Evolutionary conservation across 176 grass and related monocot genomes (phyloP).

Genomic region (Triticum turgidum): DNA sequence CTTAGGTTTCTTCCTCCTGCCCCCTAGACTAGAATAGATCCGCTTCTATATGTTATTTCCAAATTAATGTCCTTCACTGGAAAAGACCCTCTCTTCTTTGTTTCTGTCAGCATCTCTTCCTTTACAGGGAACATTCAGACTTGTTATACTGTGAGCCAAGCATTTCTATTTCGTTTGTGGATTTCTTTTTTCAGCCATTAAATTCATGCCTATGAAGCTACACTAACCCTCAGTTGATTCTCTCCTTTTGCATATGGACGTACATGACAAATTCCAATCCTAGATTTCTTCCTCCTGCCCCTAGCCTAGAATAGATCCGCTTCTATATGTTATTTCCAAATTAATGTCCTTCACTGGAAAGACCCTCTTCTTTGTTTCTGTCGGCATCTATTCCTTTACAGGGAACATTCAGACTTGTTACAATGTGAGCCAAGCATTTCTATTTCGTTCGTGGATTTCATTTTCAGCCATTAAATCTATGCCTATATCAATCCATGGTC

Average conservation of each 20-base stretch:
- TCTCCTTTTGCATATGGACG: background rate
- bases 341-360: background rate
- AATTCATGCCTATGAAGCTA: background rate
- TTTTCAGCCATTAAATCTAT: background rate
- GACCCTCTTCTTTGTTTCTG: background rate
- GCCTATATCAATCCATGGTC: too few species aligned
- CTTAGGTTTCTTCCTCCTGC: constrained; percentile 6
- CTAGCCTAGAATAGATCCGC: too few species aligned
- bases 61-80: background rate
- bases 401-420: background rate
- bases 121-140: background rate
- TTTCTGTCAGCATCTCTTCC: background rate
- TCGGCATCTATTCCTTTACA: background rate
- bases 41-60: too few species aligned
- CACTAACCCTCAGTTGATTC: too few species aligned
- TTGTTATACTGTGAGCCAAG: background rate
- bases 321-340: background rate
- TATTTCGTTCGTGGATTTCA: background rate
- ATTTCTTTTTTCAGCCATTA: background rate
- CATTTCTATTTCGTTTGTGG: too few species aligned
- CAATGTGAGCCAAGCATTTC: too few species aligned
- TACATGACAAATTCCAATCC: constrained; percentile 8
- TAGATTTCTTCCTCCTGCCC: background rate
- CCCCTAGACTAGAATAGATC: too few species aligned
- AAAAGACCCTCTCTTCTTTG: background rate